A percentile compares a stretch with the other conserved stretches of the same genome.
Evolutionary conservation across 2,329 filamentous ascomycete species (phyloP).

Genomic region (Pseudogymnoascus sp.): DNA sequence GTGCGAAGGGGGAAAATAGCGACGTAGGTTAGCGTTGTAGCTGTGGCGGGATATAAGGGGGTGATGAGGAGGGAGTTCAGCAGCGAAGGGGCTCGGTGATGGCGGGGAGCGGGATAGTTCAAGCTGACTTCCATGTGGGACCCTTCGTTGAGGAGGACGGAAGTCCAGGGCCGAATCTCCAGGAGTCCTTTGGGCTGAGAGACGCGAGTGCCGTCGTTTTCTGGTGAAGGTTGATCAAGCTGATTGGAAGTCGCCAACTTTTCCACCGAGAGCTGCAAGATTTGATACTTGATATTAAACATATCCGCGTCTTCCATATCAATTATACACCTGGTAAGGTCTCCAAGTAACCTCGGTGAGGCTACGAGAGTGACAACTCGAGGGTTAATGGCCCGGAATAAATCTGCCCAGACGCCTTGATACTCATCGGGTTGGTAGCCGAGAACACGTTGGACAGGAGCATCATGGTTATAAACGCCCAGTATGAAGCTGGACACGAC

Average conservation of each 20-base stretch:
- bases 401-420: conserved; percentile 42
- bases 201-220: not conserved
- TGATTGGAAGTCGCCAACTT: not conserved
- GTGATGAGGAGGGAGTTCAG: conserved; percentile 32
- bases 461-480: not conserved
- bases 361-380: conserved; percentile 50
- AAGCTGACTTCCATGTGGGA: conserved; percentile 65
- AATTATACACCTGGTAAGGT: conserved; percentile 50
- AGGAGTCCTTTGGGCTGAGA: conserved; percentile 15
- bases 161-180: conserved; percentile 47
- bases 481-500: not conserved
- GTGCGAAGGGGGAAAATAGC: conserved; percentile 60
- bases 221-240: not conserved
- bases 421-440: not conserved
- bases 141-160: conserved; percentile 64
- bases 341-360: conserved; percentile 54
- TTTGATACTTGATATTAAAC: conserved; percentile 56
- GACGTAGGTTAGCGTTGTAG: conserved; percentile 50
- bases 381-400: conserved; percentile 49
- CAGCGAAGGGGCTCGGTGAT: conserved; percentile 47
- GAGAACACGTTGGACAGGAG: not conserved
- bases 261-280: conserved; percentile 39
- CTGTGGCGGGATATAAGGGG: conserved; percentile 33
- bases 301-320: conserved; percentile 53
- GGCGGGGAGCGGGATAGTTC: conserved; percentile 64